A percentile compares a stretch with the other conserved stretches of the same genome.
Conservation (phyloP, 164 flowering plant genomes). For the Vitis riparia region DNA sequence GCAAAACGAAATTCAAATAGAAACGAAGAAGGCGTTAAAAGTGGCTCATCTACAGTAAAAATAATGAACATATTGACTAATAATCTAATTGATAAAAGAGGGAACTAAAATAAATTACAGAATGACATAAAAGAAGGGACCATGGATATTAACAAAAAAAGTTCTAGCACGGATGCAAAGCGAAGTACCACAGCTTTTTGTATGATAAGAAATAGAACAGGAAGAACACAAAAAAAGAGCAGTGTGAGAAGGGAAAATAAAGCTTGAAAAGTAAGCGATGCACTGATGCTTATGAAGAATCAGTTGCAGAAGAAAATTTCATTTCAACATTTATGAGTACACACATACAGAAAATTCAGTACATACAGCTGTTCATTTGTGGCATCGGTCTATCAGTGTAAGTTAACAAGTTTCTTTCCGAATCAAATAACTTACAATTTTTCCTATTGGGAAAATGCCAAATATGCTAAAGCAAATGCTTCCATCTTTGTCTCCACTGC, state of each 20-base stretch:
- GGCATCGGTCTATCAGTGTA: not conserved
- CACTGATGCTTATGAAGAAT: not conserved
- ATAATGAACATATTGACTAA: not conserved
- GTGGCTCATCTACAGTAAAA: constrained; percentile 3
- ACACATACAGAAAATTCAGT: too few relatives aligned
- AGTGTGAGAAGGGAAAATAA: too few relatives aligned
- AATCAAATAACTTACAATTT: constrained; percentile 61
- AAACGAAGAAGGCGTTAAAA: not conserved
- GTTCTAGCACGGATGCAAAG: too few relatives aligned
- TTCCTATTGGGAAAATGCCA: constrained; percentile 91
- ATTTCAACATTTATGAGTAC: not conserved
- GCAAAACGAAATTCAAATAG: not conserved
- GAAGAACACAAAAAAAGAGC: too few relatives aligned
- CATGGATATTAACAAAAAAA: too few relatives aligned
- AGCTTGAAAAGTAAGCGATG: not conserved
- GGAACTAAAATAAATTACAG: not conserved
- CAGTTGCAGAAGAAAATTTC: not conserved
- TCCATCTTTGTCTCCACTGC: constrained; percentile 92
- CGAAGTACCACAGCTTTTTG: too few relatives aligned
- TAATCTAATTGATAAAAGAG: not conserved
- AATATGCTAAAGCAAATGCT: constrained; percentile 85
- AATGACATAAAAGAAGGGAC: too few relatives aligned
- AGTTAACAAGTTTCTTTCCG: not conserved
- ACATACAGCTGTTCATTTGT: too few relatives aligned
- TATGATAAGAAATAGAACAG: too few relatives aligned